Percentiles rank a stretch among this genome's conserved stretches.
Evolutionary conservation across 2,329 filamentous ascomycete species (phyloP).

Genomic region (Xylariales sp.): DNA sequence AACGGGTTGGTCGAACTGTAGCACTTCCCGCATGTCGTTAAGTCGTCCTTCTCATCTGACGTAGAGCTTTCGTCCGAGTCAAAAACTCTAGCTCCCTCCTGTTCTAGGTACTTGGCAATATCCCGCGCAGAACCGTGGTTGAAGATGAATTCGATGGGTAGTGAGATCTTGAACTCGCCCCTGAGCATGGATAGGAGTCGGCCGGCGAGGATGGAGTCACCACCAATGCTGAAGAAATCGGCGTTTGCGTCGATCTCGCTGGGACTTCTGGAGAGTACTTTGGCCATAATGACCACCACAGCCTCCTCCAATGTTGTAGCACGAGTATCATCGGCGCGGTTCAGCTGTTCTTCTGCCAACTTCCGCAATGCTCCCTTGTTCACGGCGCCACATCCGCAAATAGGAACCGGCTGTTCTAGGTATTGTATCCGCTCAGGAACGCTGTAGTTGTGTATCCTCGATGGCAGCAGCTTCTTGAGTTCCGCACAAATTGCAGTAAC

Average conservation of each 20-base stretch:
- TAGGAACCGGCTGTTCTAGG: conserved; percentile 3
- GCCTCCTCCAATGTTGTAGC: conserved; percentile 6
- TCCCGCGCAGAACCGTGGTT: conserved; percentile 36
- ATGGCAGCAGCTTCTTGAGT: conserved; percentile 8
- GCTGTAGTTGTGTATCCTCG: conserved; percentile 25
- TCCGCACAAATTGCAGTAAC: background rate
- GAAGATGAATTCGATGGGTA: conserved; percentile 49
- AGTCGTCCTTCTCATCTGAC: conserved; percentile 13
- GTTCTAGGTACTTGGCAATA: conserved; percentile 29
- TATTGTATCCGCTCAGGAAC: conserved; percentile 9
- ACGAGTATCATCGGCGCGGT: conserved; percentile 1
- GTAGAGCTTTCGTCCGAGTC: conserved; percentile 12
- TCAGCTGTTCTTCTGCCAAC: conserved; percentile 1
- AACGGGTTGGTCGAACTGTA: conserved; percentile 45
- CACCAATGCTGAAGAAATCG: conserved; percentile 44
- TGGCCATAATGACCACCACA: conserved; percentile 33
- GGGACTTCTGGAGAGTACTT: conserved; percentile 35
- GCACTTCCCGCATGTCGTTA: conserved; percentile 32
- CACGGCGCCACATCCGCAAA: conserved; percentile 3
- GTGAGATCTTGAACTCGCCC: conserved; percentile 40
- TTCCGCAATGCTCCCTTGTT: conserved; percentile 3
- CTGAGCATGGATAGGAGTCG: conserved; percentile 46
- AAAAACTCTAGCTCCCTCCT: conserved; percentile 9
- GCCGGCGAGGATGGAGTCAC: conserved; percentile 50
- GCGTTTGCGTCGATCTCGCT: conserved; percentile 34